These are phyloP conservation scores for Cinchona pubescens DNA, from an alignment of 257 asterid species.

Conservation along the genomic window DNA sequence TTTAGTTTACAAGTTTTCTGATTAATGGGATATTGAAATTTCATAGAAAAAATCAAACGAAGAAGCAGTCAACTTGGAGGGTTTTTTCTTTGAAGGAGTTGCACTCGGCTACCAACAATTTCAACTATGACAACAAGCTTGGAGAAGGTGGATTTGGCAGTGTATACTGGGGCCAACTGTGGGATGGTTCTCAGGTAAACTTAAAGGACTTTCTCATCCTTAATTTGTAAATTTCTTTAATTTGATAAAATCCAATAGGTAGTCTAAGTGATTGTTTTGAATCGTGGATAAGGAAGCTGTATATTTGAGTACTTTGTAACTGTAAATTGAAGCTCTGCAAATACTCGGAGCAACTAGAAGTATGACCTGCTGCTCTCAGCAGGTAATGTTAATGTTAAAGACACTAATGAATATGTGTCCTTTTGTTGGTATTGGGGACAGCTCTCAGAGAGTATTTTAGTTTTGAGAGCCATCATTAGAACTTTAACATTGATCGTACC, in stretches of 20 bases:
- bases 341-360: too few relatives aligned
- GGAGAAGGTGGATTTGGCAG: conserved; percentile 99
- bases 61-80: conserved; percentile 68
- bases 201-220: conserved; percentile 12
- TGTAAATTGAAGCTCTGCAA: too few relatives aligned
- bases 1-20: conserved; percentile 6
- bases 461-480: too few relatives aligned
- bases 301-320: not conserved
- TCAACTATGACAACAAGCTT: conserved; percentile 96
- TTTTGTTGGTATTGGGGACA: too few relatives aligned
- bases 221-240: not conserved
- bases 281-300: not conserved
- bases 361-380: too few relatives aligned
- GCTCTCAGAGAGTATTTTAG: too few relatives aligned
- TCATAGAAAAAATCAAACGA: conserved; percentile 22
- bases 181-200: conserved; percentile 97
- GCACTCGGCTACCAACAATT: conserved; percentile 90
- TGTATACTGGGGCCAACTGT: conserved; percentile 98
- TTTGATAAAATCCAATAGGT: not conserved
- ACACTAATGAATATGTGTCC: too few relatives aligned
- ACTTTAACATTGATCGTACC: too few relatives aligned
- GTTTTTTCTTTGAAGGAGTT: conserved; percentile 85
- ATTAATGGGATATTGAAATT: conserved; percentile 10
- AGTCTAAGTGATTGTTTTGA: not conserved
- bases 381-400: too few relatives aligned